Conservation (phyloP, 371 early-diverging fungal genomes). For the Apophysomyces elegans region DNA sequence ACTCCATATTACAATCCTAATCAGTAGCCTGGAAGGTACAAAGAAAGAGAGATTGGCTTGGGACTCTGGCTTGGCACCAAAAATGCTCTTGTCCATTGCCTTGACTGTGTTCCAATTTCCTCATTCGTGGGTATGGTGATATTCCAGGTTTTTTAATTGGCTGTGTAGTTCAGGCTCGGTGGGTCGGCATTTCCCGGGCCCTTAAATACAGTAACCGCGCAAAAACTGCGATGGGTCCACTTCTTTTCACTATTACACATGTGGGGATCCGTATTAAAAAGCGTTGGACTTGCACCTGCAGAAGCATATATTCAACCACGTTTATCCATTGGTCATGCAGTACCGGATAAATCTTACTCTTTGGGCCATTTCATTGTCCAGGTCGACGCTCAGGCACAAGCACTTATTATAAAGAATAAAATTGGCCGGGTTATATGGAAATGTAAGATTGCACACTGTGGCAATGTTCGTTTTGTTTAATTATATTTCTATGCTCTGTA, state of each 20-base stretch:
- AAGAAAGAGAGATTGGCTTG: too few relatives aligned
- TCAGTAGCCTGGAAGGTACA: too few relatives aligned
- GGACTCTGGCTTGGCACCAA: too few relatives aligned
- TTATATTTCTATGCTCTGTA: conserved; percentile 7
- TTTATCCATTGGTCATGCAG: conserved; percentile 24
- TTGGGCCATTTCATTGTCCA: conserved; percentile 25
- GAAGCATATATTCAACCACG: conserved; percentile 30
- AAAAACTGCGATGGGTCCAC: background rate
- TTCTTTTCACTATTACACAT: conserved; percentile 13
- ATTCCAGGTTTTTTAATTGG: too few relatives aligned
- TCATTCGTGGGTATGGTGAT: too few relatives aligned
- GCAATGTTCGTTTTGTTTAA: background rate
- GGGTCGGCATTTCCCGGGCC: conserved; percentile 1
- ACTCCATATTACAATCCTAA: too few relatives aligned
- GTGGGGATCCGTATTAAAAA: conserved; percentile 20
- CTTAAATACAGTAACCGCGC: conserved; percentile 2
- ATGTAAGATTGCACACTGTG: conserved; percentile 10
- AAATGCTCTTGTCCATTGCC: too few relatives aligned
- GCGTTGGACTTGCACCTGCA: conserved; percentile 25
- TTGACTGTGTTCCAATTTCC: too few relatives aligned
- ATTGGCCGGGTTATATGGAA: conserved; percentile 26
- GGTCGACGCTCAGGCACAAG: conserved; percentile 20
- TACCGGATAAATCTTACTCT: conserved; percentile 17
- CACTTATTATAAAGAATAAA: conserved; percentile 19
- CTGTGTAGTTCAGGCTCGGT: background rate